A percentile compares a stretch with the other conserved stretches of the same genome.
Conservation (phyloP, 1,284 basidiomycete species). For the Megacollybia platyphylla region DNA sequence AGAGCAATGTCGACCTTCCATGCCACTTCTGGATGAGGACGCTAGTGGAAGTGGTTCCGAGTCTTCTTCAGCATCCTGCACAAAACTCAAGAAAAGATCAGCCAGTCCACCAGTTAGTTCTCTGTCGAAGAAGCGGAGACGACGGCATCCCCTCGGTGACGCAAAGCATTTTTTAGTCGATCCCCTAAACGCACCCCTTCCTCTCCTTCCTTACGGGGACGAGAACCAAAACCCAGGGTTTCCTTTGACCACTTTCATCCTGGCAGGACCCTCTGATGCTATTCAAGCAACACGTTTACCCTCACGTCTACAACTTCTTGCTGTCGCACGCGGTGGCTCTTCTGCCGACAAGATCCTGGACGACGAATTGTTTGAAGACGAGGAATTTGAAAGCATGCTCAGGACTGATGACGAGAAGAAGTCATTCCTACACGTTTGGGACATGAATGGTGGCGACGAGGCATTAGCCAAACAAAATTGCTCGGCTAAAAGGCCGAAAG, state of each 20-base stretch:
- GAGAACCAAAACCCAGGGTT: slow-evolving; percentile 1
- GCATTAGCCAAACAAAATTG: slow-evolving; percentile 4
- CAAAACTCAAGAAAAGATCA: background rate
- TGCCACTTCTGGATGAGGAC: slow-evolving; percentile 23
- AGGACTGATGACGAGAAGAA: slow-evolving; percentile 28
- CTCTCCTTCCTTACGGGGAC: slow-evolving; percentile 9
- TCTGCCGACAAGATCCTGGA: slow-evolving; percentile 27
- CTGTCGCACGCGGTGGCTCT: slow-evolving; percentile 35
- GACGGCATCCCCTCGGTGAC: slow-evolving; percentile 22
- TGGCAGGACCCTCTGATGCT: slow-evolving; percentile 25
- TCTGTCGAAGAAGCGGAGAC: slow-evolving; percentile 26
- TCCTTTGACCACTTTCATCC: slow-evolving; percentile 29
- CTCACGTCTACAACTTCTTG: slow-evolving; percentile 51
- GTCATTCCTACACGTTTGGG: slow-evolving; percentile 10
- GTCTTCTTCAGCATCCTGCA: background rate
- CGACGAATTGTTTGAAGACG: slow-evolving; percentile 41
- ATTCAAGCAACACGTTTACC: slow-evolving; percentile 17
- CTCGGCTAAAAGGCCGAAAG: slow-evolving; percentile 1
- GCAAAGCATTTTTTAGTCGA: slow-evolving; percentile 44
- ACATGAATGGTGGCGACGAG: slow-evolving; percentile 1
- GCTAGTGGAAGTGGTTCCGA: slow-evolving; percentile 9
- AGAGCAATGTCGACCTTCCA: slow-evolving; percentile 18
- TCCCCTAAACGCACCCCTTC: slow-evolving; percentile 21
- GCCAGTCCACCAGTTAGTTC: slow-evolving; percentile 7
- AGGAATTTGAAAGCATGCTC: slow-evolving; percentile 36